Percentiles rank a stretch among this genome's conserved stretches.
Conservation (phyloP, 2,329 filamentous ascomycete species). For the Knoxdaviesia proteae region DNA sequence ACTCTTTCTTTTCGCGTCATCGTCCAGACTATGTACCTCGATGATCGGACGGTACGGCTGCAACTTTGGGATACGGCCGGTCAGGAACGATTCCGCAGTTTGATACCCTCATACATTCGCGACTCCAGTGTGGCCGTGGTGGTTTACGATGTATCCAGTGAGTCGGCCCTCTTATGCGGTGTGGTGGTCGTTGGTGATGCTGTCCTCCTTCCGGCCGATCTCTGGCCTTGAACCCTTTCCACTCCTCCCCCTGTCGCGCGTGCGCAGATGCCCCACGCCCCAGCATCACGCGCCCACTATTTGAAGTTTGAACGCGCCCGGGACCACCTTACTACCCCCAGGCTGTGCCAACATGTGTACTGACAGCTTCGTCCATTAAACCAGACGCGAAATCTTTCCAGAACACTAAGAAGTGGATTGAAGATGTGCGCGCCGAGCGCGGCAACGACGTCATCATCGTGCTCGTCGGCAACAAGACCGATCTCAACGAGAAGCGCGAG, state of each 20-base stretch:
- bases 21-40: constrained; percentile 86
- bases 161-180: constrained; percentile 6
- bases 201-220: no score
- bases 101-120: constrained; percentile 96
- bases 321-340: constrained; percentile 2
- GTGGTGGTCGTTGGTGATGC: no score
- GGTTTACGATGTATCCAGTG: constrained; percentile 93
- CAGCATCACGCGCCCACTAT: no score
- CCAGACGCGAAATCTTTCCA: constrained; percentile 85
- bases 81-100: constrained; percentile 86
- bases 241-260: no score
- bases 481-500: constrained; percentile 94
- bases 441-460: constrained; percentile 99
- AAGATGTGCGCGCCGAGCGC: constrained; percentile 88
- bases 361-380: constrained; percentile 5
- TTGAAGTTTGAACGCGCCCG: constrained; percentile 2
- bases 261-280: no score
- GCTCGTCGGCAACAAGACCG: constrained; percentile 95
- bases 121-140: constrained; percentile 96
- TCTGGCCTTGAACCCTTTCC: no score
- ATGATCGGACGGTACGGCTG: constrained; percentile 90
- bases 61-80: constrained; percentile 98
- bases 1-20: background rate
- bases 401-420: constrained; percentile 98
- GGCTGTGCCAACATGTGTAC: background rate